phyloP scores from a whole-genome alignment of 176 grass and related monocot genomes.

The Dactylis glomerata region DNA sequence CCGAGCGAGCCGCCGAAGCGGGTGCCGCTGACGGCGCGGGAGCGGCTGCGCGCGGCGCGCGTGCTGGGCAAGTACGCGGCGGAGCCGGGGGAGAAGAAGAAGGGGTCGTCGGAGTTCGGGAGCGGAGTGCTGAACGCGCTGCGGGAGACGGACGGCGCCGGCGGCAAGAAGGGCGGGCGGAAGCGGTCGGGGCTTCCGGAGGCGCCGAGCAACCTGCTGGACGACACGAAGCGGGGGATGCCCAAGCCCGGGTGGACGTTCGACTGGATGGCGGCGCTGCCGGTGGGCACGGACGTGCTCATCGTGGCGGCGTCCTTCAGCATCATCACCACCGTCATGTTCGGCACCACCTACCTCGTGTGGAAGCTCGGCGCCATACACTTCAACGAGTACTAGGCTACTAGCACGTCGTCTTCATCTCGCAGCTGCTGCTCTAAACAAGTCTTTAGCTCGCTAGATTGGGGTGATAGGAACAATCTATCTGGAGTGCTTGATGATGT shows the following conservation, averaged over 20 bases:
- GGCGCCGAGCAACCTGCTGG: conserved; percentile 77
- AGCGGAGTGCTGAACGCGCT: conserved; percentile 75
- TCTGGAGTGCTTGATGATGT: neutral
- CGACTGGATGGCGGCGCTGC: conserved; percentile 44
- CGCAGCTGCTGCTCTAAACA: neutral
- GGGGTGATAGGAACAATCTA: neutral
- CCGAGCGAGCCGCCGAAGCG: conserved; percentile 38
- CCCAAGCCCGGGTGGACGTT: conserved; percentile 73
- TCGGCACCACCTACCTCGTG: conserved; percentile 77
- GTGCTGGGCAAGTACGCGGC: conserved; percentile 76
- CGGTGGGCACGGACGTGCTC: conserved; percentile 67
- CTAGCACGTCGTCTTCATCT: conserved; percentile 10
- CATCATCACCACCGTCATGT: conserved; percentile 83
- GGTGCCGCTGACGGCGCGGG: conserved; percentile 64
- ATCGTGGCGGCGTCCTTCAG: conserved; percentile 62
- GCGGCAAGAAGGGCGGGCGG: conserved; percentile 34
- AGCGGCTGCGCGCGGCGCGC: conserved; percentile 74
- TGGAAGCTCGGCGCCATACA: conserved; percentile 95
- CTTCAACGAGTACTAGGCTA: conserved; percentile 95
- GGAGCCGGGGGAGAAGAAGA: conserved; percentile 37
- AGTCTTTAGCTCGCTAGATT: neutral
- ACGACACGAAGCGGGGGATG: conserved; percentile 85
- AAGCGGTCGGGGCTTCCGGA: conserved; percentile 62
- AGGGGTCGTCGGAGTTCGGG: conserved; percentile 53
- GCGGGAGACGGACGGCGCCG: conserved; percentile 50